Base-by-base conservation (phyloP, 306 rosid genomes). In the Trifolium subterraneum region DNA sequence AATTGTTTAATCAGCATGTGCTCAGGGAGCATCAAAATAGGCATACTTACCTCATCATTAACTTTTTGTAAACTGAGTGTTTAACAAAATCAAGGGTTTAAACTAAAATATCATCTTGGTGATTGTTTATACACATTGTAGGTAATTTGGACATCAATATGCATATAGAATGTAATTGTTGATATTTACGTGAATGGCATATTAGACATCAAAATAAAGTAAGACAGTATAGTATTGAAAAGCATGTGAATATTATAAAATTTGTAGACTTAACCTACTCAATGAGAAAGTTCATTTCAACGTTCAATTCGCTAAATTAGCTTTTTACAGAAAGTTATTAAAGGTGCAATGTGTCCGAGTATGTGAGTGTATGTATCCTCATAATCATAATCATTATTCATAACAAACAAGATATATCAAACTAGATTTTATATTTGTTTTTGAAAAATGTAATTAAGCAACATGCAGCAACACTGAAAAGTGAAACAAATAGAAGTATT, bases 371-470 rank as follows among this genome's bases (percentile, higher is more conserved):
- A 23, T 44, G 77, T 72, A 31, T 18, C 61, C 38, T 44, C 72
- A 69, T 11, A 63, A n/a, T n/a, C n/a, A n/a, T n/a, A n/a, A 64
- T 64, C 69, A 64, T 64, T 18, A 38, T 19, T 38, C 69, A 64
- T 47, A 75, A 64, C 27, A 67, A 54, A 64, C 64, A 73, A 2
- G 15, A 35, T 16, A 50, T 68, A 70, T 38, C 73, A 65, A 39
- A 59, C 71, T 15, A 55, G 3, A 35, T 48, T 52, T 42, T 27
- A 35, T 64, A 59, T 29, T 51, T 76, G 9, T 20, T 61, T 39
- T 35, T 36, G 42, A 68, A 75, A n/a, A 18, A 75, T 52, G 41
- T 68, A 59, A 71, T 13, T 74, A 64, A 39, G 39, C 42, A 54
- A 54, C 31, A 27, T n/a, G 38, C 70, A 64, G 31, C 29, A 38